phyloP scores from a whole-genome alignment of 768 basidiomycete genomes.

The Aureoboletus auriporus region DNA sequence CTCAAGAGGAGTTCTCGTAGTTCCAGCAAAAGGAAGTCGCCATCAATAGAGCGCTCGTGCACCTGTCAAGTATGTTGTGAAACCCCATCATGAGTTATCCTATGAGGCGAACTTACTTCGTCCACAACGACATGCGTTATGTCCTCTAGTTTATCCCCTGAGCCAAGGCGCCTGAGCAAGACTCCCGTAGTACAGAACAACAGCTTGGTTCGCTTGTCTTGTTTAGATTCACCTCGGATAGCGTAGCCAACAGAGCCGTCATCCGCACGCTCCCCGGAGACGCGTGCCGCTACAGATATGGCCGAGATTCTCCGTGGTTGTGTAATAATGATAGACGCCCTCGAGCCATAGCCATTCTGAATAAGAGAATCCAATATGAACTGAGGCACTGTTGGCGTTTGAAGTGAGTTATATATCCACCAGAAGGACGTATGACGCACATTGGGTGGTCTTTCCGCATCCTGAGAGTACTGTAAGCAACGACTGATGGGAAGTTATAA shows the following conservation, averaged over 20 bases:
- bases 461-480: slow-evolving; percentile 37
- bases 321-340: slow-evolving; percentile 76
- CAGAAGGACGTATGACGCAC: slow-evolving; percentile 34
- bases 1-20: slow-evolving; percentile 67
- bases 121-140: slow-evolving; percentile 88
- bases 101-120: slow-evolving; percentile 51
- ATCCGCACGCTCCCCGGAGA: slow-evolving; percentile 73
- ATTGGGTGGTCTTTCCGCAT: slow-evolving; percentile 88
- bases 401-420: background rate
- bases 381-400: slow-evolving; percentile 61
- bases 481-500: background rate
- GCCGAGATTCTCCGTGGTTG: slow-evolving; percentile 90
- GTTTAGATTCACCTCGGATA: slow-evolving; percentile 82
- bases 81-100: background rate
- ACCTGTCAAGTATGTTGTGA: slow-evolving; percentile 44
- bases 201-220: slow-evolving; percentile 62
- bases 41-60: slow-evolving; percentile 89
- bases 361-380: slow-evolving; percentile 88
- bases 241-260: slow-evolving; percentile 84
- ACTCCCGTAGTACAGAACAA: slow-evolving; percentile 95
- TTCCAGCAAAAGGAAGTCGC: slow-evolving; percentile 85
- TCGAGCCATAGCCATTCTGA: slow-evolving; percentile 50
- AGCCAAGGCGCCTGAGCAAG: slow-evolving; percentile 73
- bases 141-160: slow-evolving; percentile 63
- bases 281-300: slow-evolving; percentile 82